phyloP scores from a whole-genome alignment of 257 asterid genomes.

The Gynochthodes officinalis region DNA sequence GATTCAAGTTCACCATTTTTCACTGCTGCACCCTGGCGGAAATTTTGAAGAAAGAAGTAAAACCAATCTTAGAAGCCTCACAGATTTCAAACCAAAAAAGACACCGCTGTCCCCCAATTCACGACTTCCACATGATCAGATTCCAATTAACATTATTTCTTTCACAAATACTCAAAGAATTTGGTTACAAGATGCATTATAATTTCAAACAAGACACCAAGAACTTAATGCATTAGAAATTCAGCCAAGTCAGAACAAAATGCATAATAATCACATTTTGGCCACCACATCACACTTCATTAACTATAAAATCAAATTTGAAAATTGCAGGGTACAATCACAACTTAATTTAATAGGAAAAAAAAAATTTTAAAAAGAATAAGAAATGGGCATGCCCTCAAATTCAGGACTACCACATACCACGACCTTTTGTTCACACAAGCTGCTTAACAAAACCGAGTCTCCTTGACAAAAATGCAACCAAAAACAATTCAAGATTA shows the following conservation, averaged over 20 bases:
- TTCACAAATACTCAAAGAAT: not conserved
- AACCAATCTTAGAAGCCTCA: constrained; percentile 5
- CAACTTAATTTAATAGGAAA: not conserved
- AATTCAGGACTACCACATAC: too few species aligned
- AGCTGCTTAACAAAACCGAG: not conserved
- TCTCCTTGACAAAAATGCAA: not conserved
- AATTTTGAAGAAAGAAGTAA: constrained; percentile 22
- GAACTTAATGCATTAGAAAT: not conserved
- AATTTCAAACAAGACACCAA: not conserved
- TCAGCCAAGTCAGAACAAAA: not conserved
- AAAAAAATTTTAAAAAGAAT: not conserved
- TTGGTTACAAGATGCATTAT: not conserved
- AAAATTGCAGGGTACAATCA: not conserved
- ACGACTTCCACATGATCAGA: not conserved
- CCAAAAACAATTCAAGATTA: not conserved
- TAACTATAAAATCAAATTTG: not conserved
- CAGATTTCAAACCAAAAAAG: not conserved
- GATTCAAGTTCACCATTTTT: constrained; percentile 60
- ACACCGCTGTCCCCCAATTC: not conserved
- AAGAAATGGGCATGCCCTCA: not conserved
- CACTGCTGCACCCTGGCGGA: constrained; percentile 10
- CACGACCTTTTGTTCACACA: not conserved
- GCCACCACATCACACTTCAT: not conserved
- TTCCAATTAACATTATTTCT: not conserved
- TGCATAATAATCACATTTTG: not conserved